Percentiles rank a stretch among this genome's conserved stretches.
These are phyloP conservation scores for Termitomyces sp. DNA, from an alignment of 768 basidiomycete species.

Conservation along the genomic window DNA sequence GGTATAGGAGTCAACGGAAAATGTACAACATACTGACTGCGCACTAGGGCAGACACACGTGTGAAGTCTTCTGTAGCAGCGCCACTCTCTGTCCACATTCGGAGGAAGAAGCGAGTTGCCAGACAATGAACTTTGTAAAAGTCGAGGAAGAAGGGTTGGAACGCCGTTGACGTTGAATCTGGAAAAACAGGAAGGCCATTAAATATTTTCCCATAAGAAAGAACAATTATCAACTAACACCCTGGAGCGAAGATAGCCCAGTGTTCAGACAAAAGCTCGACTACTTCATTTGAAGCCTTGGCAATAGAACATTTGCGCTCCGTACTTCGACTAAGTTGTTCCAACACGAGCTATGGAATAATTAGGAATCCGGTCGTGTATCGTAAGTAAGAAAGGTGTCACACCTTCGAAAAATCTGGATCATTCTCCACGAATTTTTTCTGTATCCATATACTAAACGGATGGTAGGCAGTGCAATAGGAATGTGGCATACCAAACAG, in stretches of 20 bases:
- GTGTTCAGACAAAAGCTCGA: conserved; percentile 79
- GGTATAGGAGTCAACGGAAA: conserved; percentile 5
- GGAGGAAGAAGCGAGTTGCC: conserved; percentile 83
- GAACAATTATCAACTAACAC: conserved; percentile 43
- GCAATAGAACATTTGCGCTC: conserved; percentile 81
- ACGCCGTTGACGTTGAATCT: conserved; percentile 80
- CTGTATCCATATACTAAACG: conserved; percentile 27
- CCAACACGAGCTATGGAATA: conserved; percentile 59
- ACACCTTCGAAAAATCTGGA: conserved; percentile 74
- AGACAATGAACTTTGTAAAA: conserved; percentile 77
- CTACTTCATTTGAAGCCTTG: conserved; percentile 80
- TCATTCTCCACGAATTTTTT: conserved; percentile 65
- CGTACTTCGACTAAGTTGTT: conserved; percentile 71
- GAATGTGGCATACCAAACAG: conserved; percentile 56
- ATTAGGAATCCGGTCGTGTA: conserved; percentile 10
- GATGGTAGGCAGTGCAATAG: neutral
- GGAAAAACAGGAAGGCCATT: conserved; percentile 2
- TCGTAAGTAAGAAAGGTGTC: conserved; percentile 2
- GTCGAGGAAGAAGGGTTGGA: conserved; percentile 86
- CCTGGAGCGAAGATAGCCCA: conserved; percentile 86
- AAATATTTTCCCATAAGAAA: conserved; percentile 21
- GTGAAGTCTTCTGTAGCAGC: conserved; percentile 74
- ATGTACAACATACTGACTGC: conserved; percentile 69
- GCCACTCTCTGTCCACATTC: conserved; percentile 89
- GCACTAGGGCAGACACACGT: conserved; percentile 72